phyloP scores from a whole-genome alignment of 1,139 yeast species.

The Diutina neorugosa region DNA sequence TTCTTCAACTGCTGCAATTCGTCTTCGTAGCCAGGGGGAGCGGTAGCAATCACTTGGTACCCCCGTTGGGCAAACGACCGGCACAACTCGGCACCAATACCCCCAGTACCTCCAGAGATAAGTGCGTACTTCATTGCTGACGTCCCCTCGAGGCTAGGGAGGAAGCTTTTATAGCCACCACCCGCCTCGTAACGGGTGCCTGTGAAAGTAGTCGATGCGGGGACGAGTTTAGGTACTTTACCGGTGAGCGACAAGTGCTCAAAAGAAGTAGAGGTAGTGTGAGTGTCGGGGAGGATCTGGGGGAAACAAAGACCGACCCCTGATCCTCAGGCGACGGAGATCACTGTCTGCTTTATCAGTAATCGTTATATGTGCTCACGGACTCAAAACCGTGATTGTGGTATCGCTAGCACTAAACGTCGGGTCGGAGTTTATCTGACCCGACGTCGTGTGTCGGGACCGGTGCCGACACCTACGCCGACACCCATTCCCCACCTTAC shows the following conservation, averaged over 20 bases:
- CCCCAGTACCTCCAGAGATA: conserved; percentile 1
- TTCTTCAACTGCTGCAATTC: background rate
- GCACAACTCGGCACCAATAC: conserved; percentile 2
- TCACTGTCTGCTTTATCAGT: background rate
- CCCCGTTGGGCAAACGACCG: background rate
- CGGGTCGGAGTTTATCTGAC: background rate
- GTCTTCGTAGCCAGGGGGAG: background rate
- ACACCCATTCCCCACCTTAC: background rate
- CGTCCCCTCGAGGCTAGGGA: background rate
- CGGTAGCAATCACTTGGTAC: background rate
- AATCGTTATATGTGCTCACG: background rate
- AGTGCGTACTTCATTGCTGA: background rate
- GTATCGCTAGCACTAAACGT: too few species aligned
- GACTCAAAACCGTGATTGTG: background rate
- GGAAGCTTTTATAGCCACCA: background rate
- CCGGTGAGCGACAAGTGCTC: too few species aligned
- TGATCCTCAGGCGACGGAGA: background rate
- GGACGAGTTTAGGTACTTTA: too few species aligned
- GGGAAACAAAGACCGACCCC: background rate
- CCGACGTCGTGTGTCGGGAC: too few species aligned
- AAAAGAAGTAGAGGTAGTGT: background rate
- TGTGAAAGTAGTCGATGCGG: too few species aligned
- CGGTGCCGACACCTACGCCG: too few species aligned
- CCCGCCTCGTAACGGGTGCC: too few species aligned
- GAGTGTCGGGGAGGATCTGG: background rate